Evolutionary conservation across 176 grass and related monocot species (phyloP).

Genomic region (Paspalum vaginatum): DNA sequence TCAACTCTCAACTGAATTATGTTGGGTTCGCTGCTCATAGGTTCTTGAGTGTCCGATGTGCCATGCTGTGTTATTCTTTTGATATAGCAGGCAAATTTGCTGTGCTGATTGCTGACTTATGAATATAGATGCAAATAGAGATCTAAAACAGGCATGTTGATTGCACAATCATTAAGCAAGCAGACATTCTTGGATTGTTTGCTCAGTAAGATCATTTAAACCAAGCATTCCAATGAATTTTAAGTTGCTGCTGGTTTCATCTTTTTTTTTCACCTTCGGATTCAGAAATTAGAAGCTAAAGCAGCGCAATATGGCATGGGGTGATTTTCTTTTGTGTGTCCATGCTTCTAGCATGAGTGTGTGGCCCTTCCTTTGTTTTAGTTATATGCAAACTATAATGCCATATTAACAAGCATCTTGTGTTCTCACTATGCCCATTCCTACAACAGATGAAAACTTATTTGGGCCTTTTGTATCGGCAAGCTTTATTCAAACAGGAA

Average conservation of each 20-base stretch:
- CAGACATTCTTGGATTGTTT: conserved; percentile 19
- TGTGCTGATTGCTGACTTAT: conserved; percentile 8
- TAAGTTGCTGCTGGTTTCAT: conserved; percentile 6
- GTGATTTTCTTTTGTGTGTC: conserved; percentile 7
- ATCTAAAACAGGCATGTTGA: conserved; percentile 5
- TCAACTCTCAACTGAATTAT: not conserved
- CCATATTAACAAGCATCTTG: not conserved
- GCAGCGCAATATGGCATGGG: not conserved
- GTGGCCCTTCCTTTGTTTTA: conserved; percentile 25
- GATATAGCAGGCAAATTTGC: not conserved
- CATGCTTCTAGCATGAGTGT: conserved; percentile 3
- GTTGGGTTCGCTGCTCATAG: conserved; percentile 15
- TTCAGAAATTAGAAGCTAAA: conserved; percentile 2
- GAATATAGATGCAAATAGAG: not conserved
- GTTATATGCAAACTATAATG: conserved; percentile 14
- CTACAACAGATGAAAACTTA: conserved; percentile 81
- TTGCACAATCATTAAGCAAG: not conserved
- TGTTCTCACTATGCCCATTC: conserved; percentile 31
- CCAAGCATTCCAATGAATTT: conserved; percentile 10
- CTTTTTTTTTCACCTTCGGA: not conserved
- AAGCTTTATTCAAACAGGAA: conserved; percentile 76
- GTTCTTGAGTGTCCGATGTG: not conserved
- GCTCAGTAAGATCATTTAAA: conserved; percentile 7
- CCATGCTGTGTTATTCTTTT: not conserved
- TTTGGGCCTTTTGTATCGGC: conserved; percentile 88